Base-by-base conservation (phyloP, 805 yeast genomes). In the Hemisphaericaspora nanyangensis region DNA sequence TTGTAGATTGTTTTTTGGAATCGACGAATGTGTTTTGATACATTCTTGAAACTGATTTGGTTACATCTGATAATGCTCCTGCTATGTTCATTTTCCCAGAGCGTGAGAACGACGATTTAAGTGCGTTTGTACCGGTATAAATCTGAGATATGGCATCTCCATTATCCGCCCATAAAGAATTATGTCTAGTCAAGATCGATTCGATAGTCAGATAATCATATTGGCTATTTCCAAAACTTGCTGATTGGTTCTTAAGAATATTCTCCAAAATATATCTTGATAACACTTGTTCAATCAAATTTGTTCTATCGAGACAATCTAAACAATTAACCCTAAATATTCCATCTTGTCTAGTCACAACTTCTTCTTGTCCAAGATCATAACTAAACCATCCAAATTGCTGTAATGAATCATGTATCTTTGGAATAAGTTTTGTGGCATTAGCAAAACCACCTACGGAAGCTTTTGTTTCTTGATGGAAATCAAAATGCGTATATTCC, bases 11-110 rank as follows among this genome's bases (percentile, higher is more conserved):
- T 45, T 89, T 85, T 31, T 80, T 82, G 51, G 85, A 85, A 62
- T 93, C 99, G 52, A 88, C 90, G 62, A 93, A 93, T 47, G 95
- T 91, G 63, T 93, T 93, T 57, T 93, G 91, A 59, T 93, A 93
- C 78, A 93, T 80, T 61, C 99, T 74, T 30, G 95, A 82, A 7
- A 93, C 96, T 0, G 96, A 87, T 61, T 93, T 93, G 1, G 98
- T 89, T 4, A 95, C 96, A 63, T 93, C 99, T 0, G 96, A 85
- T n/a, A 93, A 63, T 0, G 97, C 96, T 26, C 98, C 97, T 0
- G 98, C 98, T 39, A 93, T 65, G 31, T 91, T 88, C 97, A 90
- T 89, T 54, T 90, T 91, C 17, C 99, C 99, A 20, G 86, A 82
- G 56, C 99, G 76, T 1, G 98, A 86, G 55, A 85, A 93, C 4